A percentile compares a stretch with the other conserved stretches of the same genome.
phyloP scores from a whole-genome alignment of 2,329 filamentous ascomycete genomes.

The Colletotrichum filicis region DNA sequence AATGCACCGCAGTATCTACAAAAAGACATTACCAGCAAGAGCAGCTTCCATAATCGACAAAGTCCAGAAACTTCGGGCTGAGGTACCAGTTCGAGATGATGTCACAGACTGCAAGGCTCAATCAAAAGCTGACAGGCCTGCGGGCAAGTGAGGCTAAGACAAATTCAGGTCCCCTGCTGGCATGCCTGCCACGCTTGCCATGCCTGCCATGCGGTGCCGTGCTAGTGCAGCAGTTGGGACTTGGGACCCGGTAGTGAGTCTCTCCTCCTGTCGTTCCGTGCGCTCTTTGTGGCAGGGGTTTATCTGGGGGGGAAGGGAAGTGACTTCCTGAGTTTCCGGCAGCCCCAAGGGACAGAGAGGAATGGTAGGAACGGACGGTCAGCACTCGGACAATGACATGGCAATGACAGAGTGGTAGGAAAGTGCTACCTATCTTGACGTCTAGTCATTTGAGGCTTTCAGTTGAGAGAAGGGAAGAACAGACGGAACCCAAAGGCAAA shows the following conservation, averaged over 20 bases:
- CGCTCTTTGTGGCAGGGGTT: not conserved
- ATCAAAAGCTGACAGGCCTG: not conserved
- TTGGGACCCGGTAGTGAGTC: conserved; percentile 7
- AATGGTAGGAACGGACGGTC: not conserved
- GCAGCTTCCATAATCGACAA: not conserved
- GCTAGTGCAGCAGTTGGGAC: not conserved
- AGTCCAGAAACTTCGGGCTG: not conserved
- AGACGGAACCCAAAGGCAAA: not conserved
- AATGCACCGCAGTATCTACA: conserved; percentile 4
- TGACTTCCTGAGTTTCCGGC: not conserved
- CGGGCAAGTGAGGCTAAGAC: conserved; percentile 15
- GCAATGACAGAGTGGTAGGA: not conserved
- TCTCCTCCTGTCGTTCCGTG: not conserved
- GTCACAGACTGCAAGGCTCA: conserved; percentile 8
- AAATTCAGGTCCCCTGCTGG: conserved; percentile 24
- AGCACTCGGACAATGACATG: not conserved
- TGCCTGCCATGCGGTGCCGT: conserved; percentile 5
- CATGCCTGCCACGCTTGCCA: not conserved
- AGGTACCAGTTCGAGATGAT: conserved; percentile 1
- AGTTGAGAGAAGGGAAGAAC: not conserved
- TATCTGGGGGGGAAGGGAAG: not conserved
- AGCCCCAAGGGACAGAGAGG: not conserved
- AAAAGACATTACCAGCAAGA: conserved; percentile 1
- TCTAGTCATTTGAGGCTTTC: no score
- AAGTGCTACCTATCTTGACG: not conserved